Base-by-base conservation (phyloP, 164 flowering plant species). In the Dillenia turbinata region DNA sequence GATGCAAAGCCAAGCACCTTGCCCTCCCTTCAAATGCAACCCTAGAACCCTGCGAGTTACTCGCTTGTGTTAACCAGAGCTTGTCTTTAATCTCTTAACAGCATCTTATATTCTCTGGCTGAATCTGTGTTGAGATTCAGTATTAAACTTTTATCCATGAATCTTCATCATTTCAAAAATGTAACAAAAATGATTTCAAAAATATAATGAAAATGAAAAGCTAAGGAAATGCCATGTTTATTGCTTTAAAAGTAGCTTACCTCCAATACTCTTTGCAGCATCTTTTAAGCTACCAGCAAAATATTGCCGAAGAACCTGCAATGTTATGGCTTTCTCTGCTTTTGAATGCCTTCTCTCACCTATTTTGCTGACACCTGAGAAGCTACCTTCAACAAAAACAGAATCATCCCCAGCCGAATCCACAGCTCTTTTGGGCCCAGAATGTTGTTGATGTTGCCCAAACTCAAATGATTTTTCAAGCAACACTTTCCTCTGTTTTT, bases 221-320 rank as follows among this genome's bases (percentile, higher is more conserved):
- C 40, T 33, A 33, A 33, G 40, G 40, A 33, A 33, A 33, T 33
- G 40, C 6, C 40, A 33, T 33, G 40, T 33, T 33, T 33, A 33
- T 33, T 33, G 40, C 40, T 33, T 33, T 33, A 33, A 5, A 33
- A 33, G 40, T 48, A 56, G 33, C 88, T 67, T 79, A 91, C 96
- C 96, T 11, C 97, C 96, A 64, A 89, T 77, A 65, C 75, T 89
- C 69, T 79, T 92, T 24, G 97, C 97, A 57, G 97, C 97, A 77
- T 92, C 97, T 74, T 89, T 87, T 22, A 91, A 81, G 79, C 96
- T 91, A 65, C 96, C 96, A 26, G 96, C 85, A 65, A 91, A 91
- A 75, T 91, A 76, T 57, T 85, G 92, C 62, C 78, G 74, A 54
- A 91, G 94, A 74, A 89, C 87, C 67, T 79, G 77, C 83, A 91